A percentile compares a stretch with the other conserved stretches of the same genome.
Evolutionary conservation across 139 green algal genomes (phyloP).

Genomic region (Haematococcus lacustris): DNA sequence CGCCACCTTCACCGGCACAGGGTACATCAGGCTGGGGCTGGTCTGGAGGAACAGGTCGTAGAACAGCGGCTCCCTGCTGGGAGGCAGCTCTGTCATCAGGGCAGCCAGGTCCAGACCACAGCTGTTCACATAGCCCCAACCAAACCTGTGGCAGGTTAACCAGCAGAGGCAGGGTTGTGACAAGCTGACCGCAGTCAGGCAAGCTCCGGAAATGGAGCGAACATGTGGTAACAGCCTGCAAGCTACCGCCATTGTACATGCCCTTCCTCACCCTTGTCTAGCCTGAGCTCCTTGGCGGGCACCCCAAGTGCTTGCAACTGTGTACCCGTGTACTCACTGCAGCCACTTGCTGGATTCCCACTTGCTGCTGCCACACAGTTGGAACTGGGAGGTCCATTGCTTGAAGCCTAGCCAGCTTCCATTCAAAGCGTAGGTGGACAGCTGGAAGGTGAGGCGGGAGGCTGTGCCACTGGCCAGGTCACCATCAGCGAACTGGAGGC

Average conservation of each 20-base stretch:
- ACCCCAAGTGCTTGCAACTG: too few species aligned
- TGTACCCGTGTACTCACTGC: too few species aligned
- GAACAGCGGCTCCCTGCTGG: slow-evolving; percentile 15
- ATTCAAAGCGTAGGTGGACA: slow-evolving; percentile 42
- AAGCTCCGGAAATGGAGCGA: too few species aligned
- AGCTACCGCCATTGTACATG: too few species aligned
- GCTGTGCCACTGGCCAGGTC: slow-evolving; percentile 1
- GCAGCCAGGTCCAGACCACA: slow-evolving; percentile 29
- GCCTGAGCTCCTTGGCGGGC: too few species aligned
- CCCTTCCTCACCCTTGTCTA: too few species aligned
- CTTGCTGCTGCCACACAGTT: slow-evolving; percentile 47
- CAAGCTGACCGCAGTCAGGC: too few species aligned
- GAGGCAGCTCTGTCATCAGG: slow-evolving; percentile 13
- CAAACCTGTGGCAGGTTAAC: too few species aligned
- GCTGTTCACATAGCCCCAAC: slow-evolving; percentile 33
- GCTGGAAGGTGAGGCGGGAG: slow-evolving; percentile 27
- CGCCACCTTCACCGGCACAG: slow-evolving; percentile 33
- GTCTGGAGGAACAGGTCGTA: slow-evolving; percentile 33
- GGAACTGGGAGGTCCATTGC: slow-evolving; percentile 41
- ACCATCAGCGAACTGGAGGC: slow-evolving; percentile 18
- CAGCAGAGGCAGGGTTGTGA: too few species aligned
- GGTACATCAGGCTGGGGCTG: slow-evolving; percentile 28
- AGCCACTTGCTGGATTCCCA: too few species aligned
- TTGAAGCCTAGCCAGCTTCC: slow-evolving; percentile 52
- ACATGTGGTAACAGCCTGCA: too few species aligned